phyloP scores from a whole-genome alignment of 2,329 filamentous ascomycete species.

The Fusarium udum region DNA sequence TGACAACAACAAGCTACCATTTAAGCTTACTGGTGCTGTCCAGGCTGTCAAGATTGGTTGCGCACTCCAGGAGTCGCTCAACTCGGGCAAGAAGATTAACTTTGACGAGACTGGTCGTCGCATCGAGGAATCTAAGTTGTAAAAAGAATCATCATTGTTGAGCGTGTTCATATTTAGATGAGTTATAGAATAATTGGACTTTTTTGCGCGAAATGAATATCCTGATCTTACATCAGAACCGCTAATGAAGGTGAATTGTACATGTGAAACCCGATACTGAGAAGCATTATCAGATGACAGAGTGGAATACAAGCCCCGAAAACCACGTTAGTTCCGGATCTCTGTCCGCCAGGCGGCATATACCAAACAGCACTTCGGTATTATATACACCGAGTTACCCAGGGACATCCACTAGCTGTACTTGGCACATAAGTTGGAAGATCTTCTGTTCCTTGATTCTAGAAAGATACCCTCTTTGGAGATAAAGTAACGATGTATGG shows the following conservation, averaged over 20 bases:
- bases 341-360: not conserved
- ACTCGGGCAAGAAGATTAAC: slow-evolving; percentile 64
- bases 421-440: not conserved
- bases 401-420: not conserved
- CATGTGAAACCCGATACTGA: not conserved
- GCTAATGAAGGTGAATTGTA: no score
- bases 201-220: not conserved
- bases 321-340: not conserved
- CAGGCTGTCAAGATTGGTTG: slow-evolving; percentile 69
- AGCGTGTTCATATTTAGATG: not conserved
- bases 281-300: no score
- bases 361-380: not conserved
- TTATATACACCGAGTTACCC: not conserved
- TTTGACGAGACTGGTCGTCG: slow-evolving; percentile 61
- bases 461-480: not conserved
- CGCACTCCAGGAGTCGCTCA: slow-evolving; percentile 67
- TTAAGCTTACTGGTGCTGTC: slow-evolving; percentile 67
- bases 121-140: slow-evolving; percentile 37
- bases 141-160: not conserved
- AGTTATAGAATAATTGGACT: slow-evolving; percentile 12
- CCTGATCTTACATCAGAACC: no score
- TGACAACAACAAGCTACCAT: slow-evolving; percentile 64
- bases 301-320: not conserved
- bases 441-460: not conserved
- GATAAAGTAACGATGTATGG: not conserved